These are phyloP conservation scores for Umbellularia californica DNA, from an alignment of 164 flowering plant species.

Conservation along the genomic window DNA sequence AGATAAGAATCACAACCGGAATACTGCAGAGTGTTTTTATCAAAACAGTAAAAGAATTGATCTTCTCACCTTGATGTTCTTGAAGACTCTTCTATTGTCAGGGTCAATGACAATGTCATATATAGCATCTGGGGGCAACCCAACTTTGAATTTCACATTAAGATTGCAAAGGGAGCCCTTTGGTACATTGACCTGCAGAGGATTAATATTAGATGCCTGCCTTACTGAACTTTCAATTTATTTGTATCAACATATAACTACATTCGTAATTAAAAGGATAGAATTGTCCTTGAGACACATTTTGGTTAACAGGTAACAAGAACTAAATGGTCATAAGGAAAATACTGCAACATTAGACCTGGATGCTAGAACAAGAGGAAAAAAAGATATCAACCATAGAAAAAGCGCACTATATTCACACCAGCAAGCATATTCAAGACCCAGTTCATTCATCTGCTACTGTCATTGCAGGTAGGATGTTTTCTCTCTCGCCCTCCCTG, in stretches of 20 bases:
- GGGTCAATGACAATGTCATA: slow-evolving; percentile 87
- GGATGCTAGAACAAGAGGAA: neutral
- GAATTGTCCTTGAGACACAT: too few species aligned
- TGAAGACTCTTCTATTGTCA: slow-evolving; percentile 86
- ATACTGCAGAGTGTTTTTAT: neutral
- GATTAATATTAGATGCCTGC: slow-evolving; percentile 11
- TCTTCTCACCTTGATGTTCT: slow-evolving; percentile 78
- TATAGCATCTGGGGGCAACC: slow-evolving; percentile 96
- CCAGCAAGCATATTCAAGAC: neutral
- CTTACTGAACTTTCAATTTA: too few species aligned
- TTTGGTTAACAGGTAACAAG: too few species aligned
- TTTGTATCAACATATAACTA: neutral
- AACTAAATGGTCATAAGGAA: too few species aligned
- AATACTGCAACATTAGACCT: too few species aligned
- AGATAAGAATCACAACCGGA: neutral
- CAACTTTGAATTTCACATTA: slow-evolving; percentile 57
- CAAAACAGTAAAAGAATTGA: neutral
- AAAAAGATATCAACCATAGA: neutral
- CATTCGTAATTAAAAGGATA: neutral
- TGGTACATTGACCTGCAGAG: slow-evolving; percentile 82
- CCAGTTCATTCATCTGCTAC: too few species aligned
- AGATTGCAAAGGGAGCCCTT: slow-evolving; percentile 93
- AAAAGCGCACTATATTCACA: neutral
- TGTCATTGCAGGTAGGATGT: too few species aligned
- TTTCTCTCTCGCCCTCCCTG: too few species aligned